These are phyloP conservation scores for Fusarium verrucosum DNA, from an alignment of 2,329 filamentous ascomycete species.

Conservation along the genomic window DNA sequence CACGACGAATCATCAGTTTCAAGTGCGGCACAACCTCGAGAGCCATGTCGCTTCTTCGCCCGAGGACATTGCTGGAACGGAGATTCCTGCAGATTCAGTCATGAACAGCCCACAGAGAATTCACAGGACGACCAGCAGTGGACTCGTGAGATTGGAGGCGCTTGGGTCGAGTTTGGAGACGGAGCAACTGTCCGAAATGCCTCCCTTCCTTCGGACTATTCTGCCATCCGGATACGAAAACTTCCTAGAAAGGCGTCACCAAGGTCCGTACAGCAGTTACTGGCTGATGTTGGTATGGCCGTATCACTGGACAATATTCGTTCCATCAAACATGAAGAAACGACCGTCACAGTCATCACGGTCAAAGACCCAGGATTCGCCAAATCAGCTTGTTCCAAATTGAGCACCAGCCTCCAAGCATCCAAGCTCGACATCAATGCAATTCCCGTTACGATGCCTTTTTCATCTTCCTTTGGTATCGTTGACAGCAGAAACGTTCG, in stretches of 20 bases:
- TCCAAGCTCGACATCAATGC: neutral
- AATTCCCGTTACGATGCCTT: conserved; percentile 30
- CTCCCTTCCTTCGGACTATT: conserved; percentile 50
- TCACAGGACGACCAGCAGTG: neutral
- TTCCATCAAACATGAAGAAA: neutral
- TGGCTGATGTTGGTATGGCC: conserved; percentile 16
- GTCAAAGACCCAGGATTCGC: conserved; percentile 20
- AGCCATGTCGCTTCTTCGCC: neutral
- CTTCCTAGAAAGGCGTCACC: conserved; percentile 39
- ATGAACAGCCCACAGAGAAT: neutral
- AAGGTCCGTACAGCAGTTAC: conserved; percentile 26
- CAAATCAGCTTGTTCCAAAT: neutral
- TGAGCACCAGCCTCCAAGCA: neutral
- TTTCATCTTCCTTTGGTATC: conserved; percentile 40
- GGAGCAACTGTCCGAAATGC: conserved; percentile 46
- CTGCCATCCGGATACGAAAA: conserved; percentile 47
- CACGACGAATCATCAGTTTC: neutral
- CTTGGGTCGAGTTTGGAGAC: conserved; percentile 46
- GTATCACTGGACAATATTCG: neutral
- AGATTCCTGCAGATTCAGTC: neutral
- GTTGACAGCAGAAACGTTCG: conserved; percentile 50
- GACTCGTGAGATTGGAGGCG: conserved; percentile 38
- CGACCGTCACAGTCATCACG: neutral
- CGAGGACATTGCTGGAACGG: neutral
- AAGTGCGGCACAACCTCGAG: no score